Evolutionary conservation across 768 basidiomycete species (phyloP).

Genomic region (Rhodocollybia butyracea): DNA sequence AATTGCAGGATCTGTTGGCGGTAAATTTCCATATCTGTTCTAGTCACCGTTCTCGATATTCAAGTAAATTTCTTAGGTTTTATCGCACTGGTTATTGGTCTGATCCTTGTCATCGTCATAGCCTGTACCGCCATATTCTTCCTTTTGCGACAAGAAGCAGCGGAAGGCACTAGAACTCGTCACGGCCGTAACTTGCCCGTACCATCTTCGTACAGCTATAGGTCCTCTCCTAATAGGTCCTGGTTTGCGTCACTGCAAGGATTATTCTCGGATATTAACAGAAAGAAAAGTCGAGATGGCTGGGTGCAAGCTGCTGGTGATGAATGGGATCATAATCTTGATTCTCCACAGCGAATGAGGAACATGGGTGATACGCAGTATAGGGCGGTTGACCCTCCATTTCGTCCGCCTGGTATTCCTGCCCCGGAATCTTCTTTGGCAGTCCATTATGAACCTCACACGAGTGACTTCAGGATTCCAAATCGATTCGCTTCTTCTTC

Average conservation of each 20-base stretch:
- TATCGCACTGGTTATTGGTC: conserved; percentile 54
- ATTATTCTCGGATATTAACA: neutral
- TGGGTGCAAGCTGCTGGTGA: conserved; percentile 52
- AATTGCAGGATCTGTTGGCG: conserved; percentile 48
- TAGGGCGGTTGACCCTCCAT: neutral
- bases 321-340: conserved; percentile 39
- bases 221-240: neutral
- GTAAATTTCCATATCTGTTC: conserved; percentile 25
- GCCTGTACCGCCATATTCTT: conserved; percentile 52
- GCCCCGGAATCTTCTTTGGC: conserved; percentile 26
- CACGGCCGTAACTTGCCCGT: conserved; percentile 18
- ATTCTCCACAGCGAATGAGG: conserved; percentile 8
- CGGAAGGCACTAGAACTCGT: conserved; percentile 2
- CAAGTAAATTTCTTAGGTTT: conserved; percentile 39
- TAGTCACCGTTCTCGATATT: neutral
- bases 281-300: conserved; percentile 28
- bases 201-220: conserved; percentile 9
- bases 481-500: conserved; percentile 13
- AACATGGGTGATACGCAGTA: conserved; percentile 6
- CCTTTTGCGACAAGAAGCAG: conserved; percentile 47
- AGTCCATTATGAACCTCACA: conserved; percentile 23
- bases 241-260: neutral
- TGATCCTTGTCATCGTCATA: conserved; percentile 50
- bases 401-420: conserved; percentile 17
- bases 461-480: conserved; percentile 10